Conservation (phyloP, 352 stramenopile species). For the Halophytophthora batemanensis region DNA sequence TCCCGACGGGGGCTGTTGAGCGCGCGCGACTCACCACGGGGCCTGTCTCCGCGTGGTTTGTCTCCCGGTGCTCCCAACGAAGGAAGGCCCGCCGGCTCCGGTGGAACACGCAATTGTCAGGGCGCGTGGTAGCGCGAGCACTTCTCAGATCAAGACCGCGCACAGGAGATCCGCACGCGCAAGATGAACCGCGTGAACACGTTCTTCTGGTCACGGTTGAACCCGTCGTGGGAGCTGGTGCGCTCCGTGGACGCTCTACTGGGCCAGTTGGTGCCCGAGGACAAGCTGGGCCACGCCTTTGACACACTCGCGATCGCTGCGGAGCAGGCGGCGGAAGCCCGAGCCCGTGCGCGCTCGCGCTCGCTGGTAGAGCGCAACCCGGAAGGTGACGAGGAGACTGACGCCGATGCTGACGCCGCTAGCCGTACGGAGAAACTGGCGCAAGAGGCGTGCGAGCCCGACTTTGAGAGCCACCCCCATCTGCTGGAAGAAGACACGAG, state of each 20-base stretch:
- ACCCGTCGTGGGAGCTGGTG: constrained; percentile 73
- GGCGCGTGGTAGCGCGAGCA: too few relatives aligned
- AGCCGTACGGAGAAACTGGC: constrained; percentile 10
- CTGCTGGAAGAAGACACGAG: constrained; percentile 46
- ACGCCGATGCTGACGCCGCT: constrained; percentile 26
- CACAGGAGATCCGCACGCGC: too few relatives aligned
- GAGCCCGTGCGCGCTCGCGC: background rate
- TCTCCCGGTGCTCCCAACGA: too few relatives aligned
- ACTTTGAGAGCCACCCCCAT: constrained; percentile 21
- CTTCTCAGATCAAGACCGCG: too few relatives aligned
- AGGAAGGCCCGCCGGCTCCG: too few relatives aligned
- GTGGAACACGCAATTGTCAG: too few relatives aligned
- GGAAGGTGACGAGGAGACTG: constrained; percentile 14
- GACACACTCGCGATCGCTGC: constrained; percentile 43
- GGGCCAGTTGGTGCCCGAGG: constrained; percentile 51
- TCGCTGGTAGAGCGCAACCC: constrained; percentile 18
- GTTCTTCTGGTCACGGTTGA: constrained; percentile 75
- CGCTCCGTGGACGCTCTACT: constrained; percentile 64
- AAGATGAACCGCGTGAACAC: constrained; percentile 70
- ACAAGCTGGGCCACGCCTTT: constrained; percentile 52
- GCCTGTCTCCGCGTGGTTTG: too few relatives aligned
- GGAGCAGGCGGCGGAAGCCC: constrained; percentile 19
- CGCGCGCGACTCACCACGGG: too few relatives aligned
- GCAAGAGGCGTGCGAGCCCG: constrained; percentile 17
- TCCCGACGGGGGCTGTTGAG: too few relatives aligned